A percentile compares a stretch with the other conserved stretches of the same genome.
These are phyloP conservation scores for Aureobasidium mangrovei DNA, from an alignment of 2,329 filamentous ascomycete genomes.

Conservation along the genomic window DNA sequence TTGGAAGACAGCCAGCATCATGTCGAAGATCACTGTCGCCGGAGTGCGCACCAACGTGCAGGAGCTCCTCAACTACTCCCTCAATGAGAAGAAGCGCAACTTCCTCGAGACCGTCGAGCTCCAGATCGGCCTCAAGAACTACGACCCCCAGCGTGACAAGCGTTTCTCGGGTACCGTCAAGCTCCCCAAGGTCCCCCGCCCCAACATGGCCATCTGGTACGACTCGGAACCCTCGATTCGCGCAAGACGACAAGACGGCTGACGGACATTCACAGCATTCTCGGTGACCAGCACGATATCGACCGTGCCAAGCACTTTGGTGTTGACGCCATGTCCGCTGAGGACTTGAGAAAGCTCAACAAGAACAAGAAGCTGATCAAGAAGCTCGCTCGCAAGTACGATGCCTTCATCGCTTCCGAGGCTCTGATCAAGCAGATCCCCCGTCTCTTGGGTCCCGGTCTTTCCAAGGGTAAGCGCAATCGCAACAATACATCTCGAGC, in stretches of 20 bases:
- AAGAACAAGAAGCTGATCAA: slow-evolving; percentile 99
- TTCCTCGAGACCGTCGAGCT: slow-evolving; percentile 41
- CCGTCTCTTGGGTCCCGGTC: slow-evolving; percentile 97
- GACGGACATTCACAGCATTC: slow-evolving; percentile 48
- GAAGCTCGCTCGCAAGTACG: slow-evolving; percentile 99
- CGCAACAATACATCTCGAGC: neutral
- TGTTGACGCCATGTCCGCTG: slow-evolving; percentile 94
- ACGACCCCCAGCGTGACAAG: slow-evolving; percentile 98
- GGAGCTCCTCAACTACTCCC: slow-evolving; percentile 85
- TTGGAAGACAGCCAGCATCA: slow-evolving; percentile 45
- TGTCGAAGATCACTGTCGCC: slow-evolving; percentile 75
- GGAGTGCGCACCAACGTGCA: slow-evolving; percentile 93
- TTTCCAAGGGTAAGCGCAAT: slow-evolving; percentile 70
- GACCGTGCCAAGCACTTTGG: slow-evolving; percentile 99
- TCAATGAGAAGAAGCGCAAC: slow-evolving; percentile 35
- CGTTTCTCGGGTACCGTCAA: slow-evolving; percentile 99
- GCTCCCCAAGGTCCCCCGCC: slow-evolving; percentile 84
- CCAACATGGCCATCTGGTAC: slow-evolving; percentile 78
- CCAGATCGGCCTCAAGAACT: slow-evolving; percentile 95
- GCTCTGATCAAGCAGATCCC: slow-evolving; percentile 99
- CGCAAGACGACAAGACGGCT: slow-evolving; percentile 18
- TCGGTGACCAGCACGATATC: slow-evolving; percentile 96
- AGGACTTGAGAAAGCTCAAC: slow-evolving; percentile 99
- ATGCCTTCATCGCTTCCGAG: slow-evolving; percentile 97
- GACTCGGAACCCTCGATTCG: slow-evolving; percentile 21